Evolutionary conservation across 768 basidiomycete genomes (phyloP).

Genomic region (Lactifluus piperatus): DNA sequence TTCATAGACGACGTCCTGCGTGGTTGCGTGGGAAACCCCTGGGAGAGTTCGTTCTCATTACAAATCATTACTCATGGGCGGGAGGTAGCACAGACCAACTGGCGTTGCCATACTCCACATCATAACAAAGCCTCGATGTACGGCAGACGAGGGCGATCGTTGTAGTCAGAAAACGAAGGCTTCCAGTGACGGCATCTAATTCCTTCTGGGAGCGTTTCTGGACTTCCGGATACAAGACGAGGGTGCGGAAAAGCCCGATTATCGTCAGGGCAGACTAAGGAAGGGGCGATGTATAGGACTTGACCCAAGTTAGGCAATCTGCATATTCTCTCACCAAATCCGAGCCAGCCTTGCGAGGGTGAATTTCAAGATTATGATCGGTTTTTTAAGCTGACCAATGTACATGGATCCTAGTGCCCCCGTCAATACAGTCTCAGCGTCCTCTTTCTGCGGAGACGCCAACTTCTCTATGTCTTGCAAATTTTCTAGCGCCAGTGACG

Average conservation of each 20-base stretch:
- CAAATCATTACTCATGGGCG: background rate
- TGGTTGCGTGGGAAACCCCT: conserved; percentile 32
- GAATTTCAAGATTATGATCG: background rate
- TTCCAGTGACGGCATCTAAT: too few relatives aligned
- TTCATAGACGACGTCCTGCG: background rate
- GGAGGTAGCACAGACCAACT: too few relatives aligned
- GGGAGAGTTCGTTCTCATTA: background rate
- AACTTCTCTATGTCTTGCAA: conserved; percentile 2
- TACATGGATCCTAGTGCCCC: conserved; percentile 9
- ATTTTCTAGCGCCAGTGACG: conserved; percentile 7
- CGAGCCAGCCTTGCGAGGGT: background rate
- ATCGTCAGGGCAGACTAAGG: conserved; percentile 23
- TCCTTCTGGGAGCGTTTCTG: too few relatives aligned
- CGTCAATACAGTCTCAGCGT: background rate
- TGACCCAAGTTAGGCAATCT: background rate
- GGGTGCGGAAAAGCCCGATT: conserved; percentile 24
- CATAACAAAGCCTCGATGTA: too few relatives aligned
- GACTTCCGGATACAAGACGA: too few relatives aligned
- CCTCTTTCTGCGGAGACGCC: background rate
- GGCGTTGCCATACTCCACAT: too few relatives aligned
- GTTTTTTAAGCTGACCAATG: background rate
- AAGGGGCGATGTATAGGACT: background rate
- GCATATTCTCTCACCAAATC: background rate
- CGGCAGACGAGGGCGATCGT: too few relatives aligned
- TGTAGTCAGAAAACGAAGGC: too few relatives aligned